Evolutionary conservation across 495 filamentous ascomycete genomes (phyloP).

Genomic region (Penicillium herquei): DNA sequence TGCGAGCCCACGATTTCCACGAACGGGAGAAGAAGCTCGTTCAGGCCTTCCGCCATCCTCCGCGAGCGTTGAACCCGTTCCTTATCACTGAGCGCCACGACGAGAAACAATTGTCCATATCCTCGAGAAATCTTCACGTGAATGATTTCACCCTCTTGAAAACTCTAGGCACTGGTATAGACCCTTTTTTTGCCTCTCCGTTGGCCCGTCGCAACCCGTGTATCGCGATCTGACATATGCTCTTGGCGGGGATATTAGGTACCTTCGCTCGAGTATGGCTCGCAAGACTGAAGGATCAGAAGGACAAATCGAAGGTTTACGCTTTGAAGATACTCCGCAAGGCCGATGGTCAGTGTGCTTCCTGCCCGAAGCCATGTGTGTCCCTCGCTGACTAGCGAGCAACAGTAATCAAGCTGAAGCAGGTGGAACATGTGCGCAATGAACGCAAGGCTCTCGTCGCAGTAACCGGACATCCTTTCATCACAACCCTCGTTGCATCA

Average conservation of each 20-base stretch:
- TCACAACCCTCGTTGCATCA: constrained; percentile 84
- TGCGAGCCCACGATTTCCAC: constrained; percentile 35
- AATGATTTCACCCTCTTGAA: constrained; percentile 82
- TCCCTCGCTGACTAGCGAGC: constrained; percentile 8
- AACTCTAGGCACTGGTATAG: constrained; percentile 82
- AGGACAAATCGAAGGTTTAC: constrained; percentile 71
- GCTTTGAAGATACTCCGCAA: constrained; percentile 94
- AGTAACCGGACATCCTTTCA: constrained; percentile 91
- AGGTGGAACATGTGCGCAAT: constrained; percentile 95
- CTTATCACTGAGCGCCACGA: constrained; percentile 53
- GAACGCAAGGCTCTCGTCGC: constrained; percentile 84
- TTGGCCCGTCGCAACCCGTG: constrained; percentile 22
- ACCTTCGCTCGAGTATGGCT: constrained; percentile 97
- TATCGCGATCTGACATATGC: constrained; percentile 31
- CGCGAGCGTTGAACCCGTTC: constrained; percentile 49
- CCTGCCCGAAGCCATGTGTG: not conserved
- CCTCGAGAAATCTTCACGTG: constrained; percentile 54
- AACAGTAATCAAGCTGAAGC: constrained; percentile 90
- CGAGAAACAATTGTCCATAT: constrained; percentile 57
- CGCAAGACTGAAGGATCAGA: constrained; percentile 60
- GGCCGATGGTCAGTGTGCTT: constrained; percentile 58
- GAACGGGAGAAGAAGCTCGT: constrained; percentile 52
- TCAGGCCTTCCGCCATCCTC: constrained; percentile 42
- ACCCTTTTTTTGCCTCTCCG: not conserved
- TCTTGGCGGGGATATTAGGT: constrained; percentile 50